Percentiles rank a stretch among this genome's conserved stretches.
These are phyloP conservation scores for Maudiozyma serrabonitensis DNA, from an alignment of 805 yeast species.

Conservation along the genomic window DNA sequence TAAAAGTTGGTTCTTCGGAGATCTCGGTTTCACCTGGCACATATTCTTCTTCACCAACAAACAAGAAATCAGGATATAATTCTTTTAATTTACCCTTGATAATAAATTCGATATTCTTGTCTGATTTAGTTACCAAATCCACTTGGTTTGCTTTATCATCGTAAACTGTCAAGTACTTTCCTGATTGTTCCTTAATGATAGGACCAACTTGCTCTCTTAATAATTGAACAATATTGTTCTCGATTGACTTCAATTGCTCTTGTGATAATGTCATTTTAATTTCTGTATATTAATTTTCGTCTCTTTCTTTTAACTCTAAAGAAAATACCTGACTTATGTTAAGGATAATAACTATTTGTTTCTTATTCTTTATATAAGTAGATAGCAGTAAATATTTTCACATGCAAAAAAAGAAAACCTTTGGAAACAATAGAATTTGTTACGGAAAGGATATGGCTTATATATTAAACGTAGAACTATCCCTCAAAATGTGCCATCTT, in stretches of 20 bases:
- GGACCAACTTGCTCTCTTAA: conserved; percentile 22
- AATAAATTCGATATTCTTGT: conserved; percentile 41
- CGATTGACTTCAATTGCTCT: conserved; percentile 21
- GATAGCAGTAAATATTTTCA: background rate
- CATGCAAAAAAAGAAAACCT: too few relatives aligned
- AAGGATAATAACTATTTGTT: background rate
- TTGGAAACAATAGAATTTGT: too few relatives aligned
- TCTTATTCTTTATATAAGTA: background rate
- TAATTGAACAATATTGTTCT: conserved; percentile 15
- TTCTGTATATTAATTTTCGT: background rate
- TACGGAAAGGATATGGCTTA: too few relatives aligned
- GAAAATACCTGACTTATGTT: too few relatives aligned
- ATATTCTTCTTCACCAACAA: conserved; percentile 55
- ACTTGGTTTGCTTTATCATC: conserved; percentile 53
- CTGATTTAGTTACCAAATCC: conserved; percentile 54
- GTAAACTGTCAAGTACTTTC: conserved; percentile 27
- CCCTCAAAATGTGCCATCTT: too few relatives aligned
- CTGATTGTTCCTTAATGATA: conserved; percentile 18
- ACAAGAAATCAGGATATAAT: conserved; percentile 41
- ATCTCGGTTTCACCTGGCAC: conserved; percentile 39
- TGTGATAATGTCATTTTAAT: conserved; percentile 12
- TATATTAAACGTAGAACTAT: too few relatives aligned
- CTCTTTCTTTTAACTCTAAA: background rate
- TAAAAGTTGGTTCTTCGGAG: conserved; percentile 46
- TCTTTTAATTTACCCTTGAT: conserved; percentile 25